Conservation (phyloP, 83 land plant genomes). For the Diphasiastrum complanatum region DNA sequence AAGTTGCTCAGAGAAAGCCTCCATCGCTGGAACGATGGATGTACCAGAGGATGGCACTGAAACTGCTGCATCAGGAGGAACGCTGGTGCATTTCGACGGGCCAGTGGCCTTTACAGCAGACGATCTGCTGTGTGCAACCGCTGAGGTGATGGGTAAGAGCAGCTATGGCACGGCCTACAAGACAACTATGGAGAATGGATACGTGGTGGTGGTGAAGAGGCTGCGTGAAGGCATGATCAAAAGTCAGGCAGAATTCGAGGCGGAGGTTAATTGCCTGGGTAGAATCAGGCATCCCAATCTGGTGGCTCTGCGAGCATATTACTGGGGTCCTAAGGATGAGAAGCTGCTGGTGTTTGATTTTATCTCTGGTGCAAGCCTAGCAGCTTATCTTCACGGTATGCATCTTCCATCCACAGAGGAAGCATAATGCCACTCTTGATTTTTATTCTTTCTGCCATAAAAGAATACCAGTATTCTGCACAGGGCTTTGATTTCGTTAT, state of each 20-base stretch:
- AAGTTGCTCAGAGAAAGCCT: conserved; percentile 2
- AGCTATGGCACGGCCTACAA: conserved; percentile 97
- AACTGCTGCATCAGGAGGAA: conserved; percentile 58
- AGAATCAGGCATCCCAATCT: conserved; percentile 76
- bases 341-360: conserved; percentile 87
- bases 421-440: not conserved
- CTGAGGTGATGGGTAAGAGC: conserved; percentile 93
- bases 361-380: conserved; percentile 89
- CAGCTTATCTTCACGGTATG: conserved; percentile 79
- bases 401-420: not conserved
- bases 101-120: conserved; percentile 69
- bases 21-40: conserved; percentile 21
- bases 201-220: conserved; percentile 87
- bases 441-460: not conserved
- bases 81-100: conserved; percentile 89
- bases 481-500: too few relatives aligned
- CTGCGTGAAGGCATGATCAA: conserved; percentile 83
- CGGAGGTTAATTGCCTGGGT: conserved; percentile 67
- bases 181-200: conserved; percentile 86
- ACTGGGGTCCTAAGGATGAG: conserved; percentile 91
- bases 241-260: conserved; percentile 70
- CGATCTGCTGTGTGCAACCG: conserved; percentile 83
- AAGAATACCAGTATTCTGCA: too few relatives aligned
- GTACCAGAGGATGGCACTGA: conserved; percentile 21
- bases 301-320: conserved; percentile 76